phyloP scores from a whole-genome alignment of 2,329 filamentous ascomycete species.

The Aspergillus nomiae region DNA sequence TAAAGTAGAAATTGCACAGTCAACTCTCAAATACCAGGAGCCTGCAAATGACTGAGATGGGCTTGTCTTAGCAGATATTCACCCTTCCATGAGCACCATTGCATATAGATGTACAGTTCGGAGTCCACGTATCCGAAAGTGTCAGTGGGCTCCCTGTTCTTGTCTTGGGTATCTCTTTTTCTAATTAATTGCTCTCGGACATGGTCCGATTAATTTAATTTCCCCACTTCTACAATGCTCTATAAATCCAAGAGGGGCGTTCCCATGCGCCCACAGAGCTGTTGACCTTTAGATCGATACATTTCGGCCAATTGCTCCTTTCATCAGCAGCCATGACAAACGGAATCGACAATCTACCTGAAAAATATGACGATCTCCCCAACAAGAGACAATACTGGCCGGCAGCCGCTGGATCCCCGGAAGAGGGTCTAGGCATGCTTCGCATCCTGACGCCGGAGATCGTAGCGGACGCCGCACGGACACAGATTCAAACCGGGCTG shows the following conservation, averaged over 20 bases:
- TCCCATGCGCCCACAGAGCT: not conserved
- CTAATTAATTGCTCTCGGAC: not conserved
- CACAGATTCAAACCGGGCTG: constrained; percentile 56
- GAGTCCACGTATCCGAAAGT: not conserved
- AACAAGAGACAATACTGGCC: constrained; percentile 55
- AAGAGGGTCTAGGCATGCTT: constrained; percentile 59
- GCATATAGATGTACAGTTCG: not conserved
- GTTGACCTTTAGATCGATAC: not conserved
- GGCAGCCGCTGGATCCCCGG: constrained; percentile 45
- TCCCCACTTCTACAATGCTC: constrained; percentile 7
- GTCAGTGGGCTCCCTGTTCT: not conserved
- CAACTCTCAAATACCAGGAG: not conserved
- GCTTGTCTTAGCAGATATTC: not conserved
- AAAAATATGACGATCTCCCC: constrained; percentile 46
- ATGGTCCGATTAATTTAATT: constrained; percentile 13
- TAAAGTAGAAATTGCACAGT: not conserved
- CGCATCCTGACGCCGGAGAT: constrained; percentile 56
- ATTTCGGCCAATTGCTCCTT: not conserved
- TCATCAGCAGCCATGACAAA: constrained; percentile 22
- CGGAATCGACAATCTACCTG: constrained; percentile 26
- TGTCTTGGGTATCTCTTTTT: not conserved
- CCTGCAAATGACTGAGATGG: not conserved
- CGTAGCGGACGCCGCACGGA: constrained; percentile 53
- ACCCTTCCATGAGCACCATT: too few species aligned
- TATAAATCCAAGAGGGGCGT: not conserved